These are phyloP conservation scores for Actinomucor elegans DNA, from an alignment of 371 early-diverging fungal species.

Conservation along the genomic window DNA sequence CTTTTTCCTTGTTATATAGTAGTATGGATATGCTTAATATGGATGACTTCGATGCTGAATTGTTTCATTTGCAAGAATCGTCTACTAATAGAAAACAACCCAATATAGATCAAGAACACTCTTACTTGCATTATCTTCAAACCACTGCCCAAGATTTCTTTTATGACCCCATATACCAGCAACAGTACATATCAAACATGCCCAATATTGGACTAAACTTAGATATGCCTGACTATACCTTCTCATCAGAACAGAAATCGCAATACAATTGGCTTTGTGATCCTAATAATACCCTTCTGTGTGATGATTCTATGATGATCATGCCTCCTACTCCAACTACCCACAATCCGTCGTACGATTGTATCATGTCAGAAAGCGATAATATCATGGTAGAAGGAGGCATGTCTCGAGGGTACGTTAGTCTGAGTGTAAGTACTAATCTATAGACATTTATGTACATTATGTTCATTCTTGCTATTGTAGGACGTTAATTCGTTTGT, in stretches of 20 bases:
- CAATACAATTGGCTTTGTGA: constrained; percentile 27
- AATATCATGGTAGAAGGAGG: constrained; percentile 13
- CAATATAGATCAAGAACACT: not conserved
- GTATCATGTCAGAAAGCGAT: constrained; percentile 4
- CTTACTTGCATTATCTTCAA: constrained; percentile 15
- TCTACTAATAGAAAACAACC: not conserved
- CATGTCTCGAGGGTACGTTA: constrained; percentile 28
- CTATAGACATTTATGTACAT: not conserved
- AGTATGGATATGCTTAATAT: not conserved
- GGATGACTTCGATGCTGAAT: too few species aligned
- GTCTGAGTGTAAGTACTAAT: constrained; percentile 31
- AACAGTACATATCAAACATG: too few species aligned
- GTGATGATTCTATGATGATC: not conserved
- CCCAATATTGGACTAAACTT: too few species aligned
- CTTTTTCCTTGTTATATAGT: not conserved
- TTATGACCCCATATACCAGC: constrained; percentile 3
- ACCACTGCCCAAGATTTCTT: not conserved
- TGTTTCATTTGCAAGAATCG: not conserved
- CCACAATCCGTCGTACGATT: not conserved
- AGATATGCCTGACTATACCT: constrained; percentile 10
- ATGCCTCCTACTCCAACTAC: not conserved
- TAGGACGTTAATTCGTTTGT: constrained; percentile 50
- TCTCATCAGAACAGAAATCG: constrained; percentile 6
- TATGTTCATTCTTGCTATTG: not conserved
- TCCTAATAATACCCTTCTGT: constrained; percentile 20